Conservation (phyloP, 1,139 yeast species). For the Suhomyces kunorum region DNA sequence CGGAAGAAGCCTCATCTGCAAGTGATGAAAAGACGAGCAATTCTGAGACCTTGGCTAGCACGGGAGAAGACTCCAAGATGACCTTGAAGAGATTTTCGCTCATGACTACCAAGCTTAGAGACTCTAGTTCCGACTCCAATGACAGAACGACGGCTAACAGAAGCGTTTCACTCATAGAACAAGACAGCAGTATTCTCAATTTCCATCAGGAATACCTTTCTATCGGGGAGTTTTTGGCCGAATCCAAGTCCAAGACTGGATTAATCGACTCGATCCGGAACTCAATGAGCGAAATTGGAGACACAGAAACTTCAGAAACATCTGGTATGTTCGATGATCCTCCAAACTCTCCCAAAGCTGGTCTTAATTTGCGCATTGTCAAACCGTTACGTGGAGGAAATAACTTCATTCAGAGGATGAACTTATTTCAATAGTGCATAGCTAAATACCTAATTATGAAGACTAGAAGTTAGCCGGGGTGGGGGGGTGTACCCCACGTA, state of each 20-base stretch:
- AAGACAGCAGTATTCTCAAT: slow-evolving; percentile 18
- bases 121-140: slow-evolving; percentile 12
- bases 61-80: slow-evolving; percentile 10
- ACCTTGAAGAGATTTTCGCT: slow-evolving; percentile 15
- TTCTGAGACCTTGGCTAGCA: slow-evolving; percentile 13
- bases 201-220: slow-evolving; percentile 21
- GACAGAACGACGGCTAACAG: slow-evolving; percentile 8
- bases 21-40: slow-evolving; percentile 14
- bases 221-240: slow-evolving; percentile 19
- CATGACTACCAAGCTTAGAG: slow-evolving; percentile 11
- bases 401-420: slow-evolving; percentile 18
- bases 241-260: slow-evolving; percentile 17
- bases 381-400: slow-evolving; percentile 68
- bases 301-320: slow-evolving; percentile 20
- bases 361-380: slow-evolving; percentile 59
- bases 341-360: slow-evolving; percentile 39
- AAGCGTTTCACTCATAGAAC: slow-evolving; percentile 13
- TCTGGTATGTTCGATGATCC: slow-evolving; percentile 22
- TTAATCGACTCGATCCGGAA: slow-evolving; percentile 16
- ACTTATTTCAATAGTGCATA: slow-evolving; percentile 15
- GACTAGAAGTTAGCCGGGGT: not conserved
- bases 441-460: not conserved
- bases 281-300: slow-evolving; percentile 14
- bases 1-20: slow-evolving; percentile 3
- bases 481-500: not conserved